A percentile compares a stretch with the other conserved stretches of the same genome.
Conservation (phyloP, 306 rosid species). For the Mucuna pruriens region DNA sequence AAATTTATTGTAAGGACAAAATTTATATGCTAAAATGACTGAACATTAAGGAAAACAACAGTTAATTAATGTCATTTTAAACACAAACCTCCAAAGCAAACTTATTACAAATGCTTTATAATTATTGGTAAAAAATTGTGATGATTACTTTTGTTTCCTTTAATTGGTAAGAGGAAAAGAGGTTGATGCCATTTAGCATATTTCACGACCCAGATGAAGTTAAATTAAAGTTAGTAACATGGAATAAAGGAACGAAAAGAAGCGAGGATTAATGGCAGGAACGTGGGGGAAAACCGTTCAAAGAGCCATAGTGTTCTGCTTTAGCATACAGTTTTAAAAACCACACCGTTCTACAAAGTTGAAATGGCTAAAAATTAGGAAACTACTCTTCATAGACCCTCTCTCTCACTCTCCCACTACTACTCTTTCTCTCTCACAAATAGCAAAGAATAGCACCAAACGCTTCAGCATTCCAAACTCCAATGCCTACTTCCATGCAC, state of each 20-base stretch:
- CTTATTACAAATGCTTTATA: not conserved
- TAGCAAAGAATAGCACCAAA: not conserved
- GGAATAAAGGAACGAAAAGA: not conserved
- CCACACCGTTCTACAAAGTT: not conserved
- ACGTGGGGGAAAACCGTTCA: not conserved
- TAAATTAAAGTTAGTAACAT: not conserved
- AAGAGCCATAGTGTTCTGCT: not conserved
- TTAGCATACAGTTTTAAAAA: conserved; percentile 22
- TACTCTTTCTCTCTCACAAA: not conserved
- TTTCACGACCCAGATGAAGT: not conserved
- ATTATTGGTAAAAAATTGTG: not conserved
- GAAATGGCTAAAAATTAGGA: conserved; percentile 40
- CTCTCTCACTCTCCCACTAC: not conserved
- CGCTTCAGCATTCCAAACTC: not conserved
- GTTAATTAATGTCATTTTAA: no score
- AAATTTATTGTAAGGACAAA: no score
- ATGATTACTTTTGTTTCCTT: not conserved
- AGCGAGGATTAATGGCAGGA: not conserved
- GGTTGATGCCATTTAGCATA: not conserved
- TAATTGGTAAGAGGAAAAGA: not conserved
- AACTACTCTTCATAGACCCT: not conserved
- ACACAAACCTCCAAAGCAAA: no score
- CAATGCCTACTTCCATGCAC: conserved; percentile 46
- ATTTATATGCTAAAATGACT: no score
- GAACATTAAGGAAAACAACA: no score